Conservation (phyloP, 129 eudicot species). For the Artemisia argyi region DNA sequence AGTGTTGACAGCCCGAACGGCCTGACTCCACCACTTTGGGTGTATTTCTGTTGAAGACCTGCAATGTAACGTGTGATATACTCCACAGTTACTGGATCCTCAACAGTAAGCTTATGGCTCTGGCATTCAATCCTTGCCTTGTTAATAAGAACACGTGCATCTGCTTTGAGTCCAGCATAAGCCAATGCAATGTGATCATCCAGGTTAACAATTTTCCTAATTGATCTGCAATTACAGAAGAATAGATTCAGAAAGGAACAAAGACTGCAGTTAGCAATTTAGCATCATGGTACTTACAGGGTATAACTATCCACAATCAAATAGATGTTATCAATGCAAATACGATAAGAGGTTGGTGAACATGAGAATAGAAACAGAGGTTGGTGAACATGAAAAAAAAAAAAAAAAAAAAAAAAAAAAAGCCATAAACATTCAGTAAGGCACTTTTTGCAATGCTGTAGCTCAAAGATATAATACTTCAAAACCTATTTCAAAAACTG, state of each 20-base stretch:
- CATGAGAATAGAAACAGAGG: neutral
- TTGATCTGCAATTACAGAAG: constrained; percentile 43
- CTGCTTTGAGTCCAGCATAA: constrained; percentile 85
- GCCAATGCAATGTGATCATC: constrained; percentile 79
- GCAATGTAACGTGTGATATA: too few relatives aligned
- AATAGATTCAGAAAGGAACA: constrained; percentile 11
- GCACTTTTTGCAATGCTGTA: neutral
- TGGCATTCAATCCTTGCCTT: constrained; percentile 76
- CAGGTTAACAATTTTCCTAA: constrained; percentile 66
- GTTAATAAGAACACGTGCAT: constrained; percentile 76
- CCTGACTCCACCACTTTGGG: too few relatives aligned
- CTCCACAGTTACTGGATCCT: constrained; percentile 69
- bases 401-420: too few relatives aligned
- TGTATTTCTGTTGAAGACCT: too few relatives aligned
- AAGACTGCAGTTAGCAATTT: neutral
- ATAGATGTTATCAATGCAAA: neutral
- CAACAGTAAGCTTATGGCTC: constrained; percentile 72
- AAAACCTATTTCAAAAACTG: too few relatives aligned
- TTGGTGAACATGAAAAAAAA: neutral
- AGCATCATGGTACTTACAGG: neutral
- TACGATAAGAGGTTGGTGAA: neutral
- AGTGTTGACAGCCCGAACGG: too few relatives aligned
- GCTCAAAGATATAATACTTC: too few relatives aligned
- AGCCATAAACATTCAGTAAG: neutral
- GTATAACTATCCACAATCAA: neutral